phyloP scores from a whole-genome alignment of 176 grass and related monocot species.

The Avena insularis region DNA sequence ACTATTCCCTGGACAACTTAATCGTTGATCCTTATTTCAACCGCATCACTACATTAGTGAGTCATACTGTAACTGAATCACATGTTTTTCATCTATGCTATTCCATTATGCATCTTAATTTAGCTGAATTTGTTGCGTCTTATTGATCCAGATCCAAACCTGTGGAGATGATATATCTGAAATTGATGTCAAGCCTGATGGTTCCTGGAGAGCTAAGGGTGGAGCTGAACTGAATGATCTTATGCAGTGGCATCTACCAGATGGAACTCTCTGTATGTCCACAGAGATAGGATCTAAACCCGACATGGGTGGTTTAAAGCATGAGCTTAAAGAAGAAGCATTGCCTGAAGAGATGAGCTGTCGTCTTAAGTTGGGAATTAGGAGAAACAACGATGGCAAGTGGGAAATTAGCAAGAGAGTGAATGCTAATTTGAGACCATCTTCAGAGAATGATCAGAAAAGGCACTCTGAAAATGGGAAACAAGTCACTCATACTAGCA shows the following conservation, averaged over 20 bases:
- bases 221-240: conserved; percentile 61
- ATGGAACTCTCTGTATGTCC: conserved; percentile 65
- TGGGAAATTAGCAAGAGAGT: conserved; percentile 57
- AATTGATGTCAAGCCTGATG: conserved; percentile 85
- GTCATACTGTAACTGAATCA: conserved; percentile 42
- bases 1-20: conserved; percentile 75
- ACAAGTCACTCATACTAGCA: conserved; percentile 33
- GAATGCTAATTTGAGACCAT: conserved; percentile 24
- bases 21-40: conserved; percentile 99
- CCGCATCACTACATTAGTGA: conserved; percentile 82
- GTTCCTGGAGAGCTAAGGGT: conserved; percentile 83
- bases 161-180: conserved; percentile 73
- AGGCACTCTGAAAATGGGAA: conserved; percentile 39
- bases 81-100: conserved; percentile 12
- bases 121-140: conserved; percentile 46
- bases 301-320: conserved; percentile 36
- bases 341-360: conserved; percentile 31
- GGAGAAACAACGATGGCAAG: conserved; percentile 46
- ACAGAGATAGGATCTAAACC: conserved; percentile 38
- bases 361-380: conserved; percentile 64
- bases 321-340: conserved; percentile 58
- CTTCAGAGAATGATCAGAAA: conserved; percentile 38
- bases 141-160: conserved; percentile 64
- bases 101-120: conserved; percentile 6
- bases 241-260: conserved; percentile 85